phyloP scores from a whole-genome alignment of 257 asterid species.

The Solanum pennellii region DNA sequence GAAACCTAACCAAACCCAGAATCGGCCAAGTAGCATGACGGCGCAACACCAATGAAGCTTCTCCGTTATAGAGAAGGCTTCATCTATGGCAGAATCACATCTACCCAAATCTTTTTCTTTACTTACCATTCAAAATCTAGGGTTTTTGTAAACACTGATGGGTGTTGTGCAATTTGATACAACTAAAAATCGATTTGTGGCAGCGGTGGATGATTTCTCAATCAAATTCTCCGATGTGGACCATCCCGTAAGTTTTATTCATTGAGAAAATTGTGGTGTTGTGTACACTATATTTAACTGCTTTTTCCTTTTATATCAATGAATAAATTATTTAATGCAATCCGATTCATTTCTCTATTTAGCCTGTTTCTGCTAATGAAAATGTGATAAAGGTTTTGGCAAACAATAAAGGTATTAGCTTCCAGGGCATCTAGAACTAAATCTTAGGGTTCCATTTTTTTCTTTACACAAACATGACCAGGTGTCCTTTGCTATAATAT shows the following conservation, averaged over 20 bases:
- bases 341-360: constrained; percentile 65
- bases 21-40: background rate
- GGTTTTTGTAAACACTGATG: constrained; percentile 34
- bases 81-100: background rate
- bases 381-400: constrained; percentile 44
- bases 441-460: background rate
- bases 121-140: constrained; percentile 12
- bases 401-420: constrained; percentile 62
- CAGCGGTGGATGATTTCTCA: constrained; percentile 46
- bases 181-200: constrained; percentile 36
- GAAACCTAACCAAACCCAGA: background rate
- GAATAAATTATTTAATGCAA: constrained; percentile 37
- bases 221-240: constrained; percentile 72
- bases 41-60: background rate
- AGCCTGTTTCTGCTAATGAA: constrained; percentile 75
- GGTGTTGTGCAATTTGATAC: constrained; percentile 55
- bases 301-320: background rate
- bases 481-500: background rate
- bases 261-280: background rate
- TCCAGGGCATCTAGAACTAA: constrained; percentile 51
- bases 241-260: constrained; percentile 27
- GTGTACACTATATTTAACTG: background rate
- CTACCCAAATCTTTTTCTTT: background rate
- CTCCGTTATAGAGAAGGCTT: background rate
- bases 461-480: background rate